Conservation (phyloP, 1,139 yeast genomes). For the Yamadazyma dendronema region DNA sequence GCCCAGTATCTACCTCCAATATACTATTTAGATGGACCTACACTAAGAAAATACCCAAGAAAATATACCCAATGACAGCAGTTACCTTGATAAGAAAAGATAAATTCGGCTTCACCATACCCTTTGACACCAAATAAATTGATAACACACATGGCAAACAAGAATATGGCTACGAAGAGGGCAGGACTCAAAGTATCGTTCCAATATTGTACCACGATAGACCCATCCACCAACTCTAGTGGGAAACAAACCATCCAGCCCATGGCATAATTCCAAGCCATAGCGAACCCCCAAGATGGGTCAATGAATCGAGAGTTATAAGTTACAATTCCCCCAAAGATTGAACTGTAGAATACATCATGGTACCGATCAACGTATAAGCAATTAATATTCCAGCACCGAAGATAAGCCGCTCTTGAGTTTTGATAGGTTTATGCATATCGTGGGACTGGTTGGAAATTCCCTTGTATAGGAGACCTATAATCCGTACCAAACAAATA, state of each 20-base stretch:
- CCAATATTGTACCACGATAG: constrained; percentile 70
- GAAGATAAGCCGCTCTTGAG: too few species aligned
- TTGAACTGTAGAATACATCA: constrained; percentile 65
- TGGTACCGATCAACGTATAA: constrained; percentile 43
- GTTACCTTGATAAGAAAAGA: constrained; percentile 59
- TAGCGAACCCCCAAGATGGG: constrained; percentile 76
- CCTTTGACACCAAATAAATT: constrained; percentile 67
- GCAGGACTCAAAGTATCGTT: constrained; percentile 53
- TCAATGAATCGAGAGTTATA: constrained; percentile 67
- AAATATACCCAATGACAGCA: constrained; percentile 66
- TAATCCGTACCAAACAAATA: too few species aligned
- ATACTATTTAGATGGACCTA: constrained; percentile 47
- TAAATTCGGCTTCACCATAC: constrained; percentile 71
- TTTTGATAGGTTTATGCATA: too few species aligned
- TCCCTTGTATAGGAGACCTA: too few species aligned
- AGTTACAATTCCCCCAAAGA: constrained; percentile 68
- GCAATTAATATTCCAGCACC: constrained; percentile 69
- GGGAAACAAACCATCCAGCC: constrained; percentile 74
- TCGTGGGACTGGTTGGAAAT: too few species aligned
- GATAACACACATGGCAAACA: constrained; percentile 51
- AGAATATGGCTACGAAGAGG: constrained; percentile 68
- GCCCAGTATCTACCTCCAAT: constrained; percentile 61
- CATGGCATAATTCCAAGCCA: constrained; percentile 72
- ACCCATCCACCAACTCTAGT: constrained; percentile 71
- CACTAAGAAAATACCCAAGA: constrained; percentile 72